Evolutionary conservation across 495 filamentous ascomycete species (phyloP), one percentile per base, ranked within the genome.

Genomic region (Terfezia claveryi): DNA sequence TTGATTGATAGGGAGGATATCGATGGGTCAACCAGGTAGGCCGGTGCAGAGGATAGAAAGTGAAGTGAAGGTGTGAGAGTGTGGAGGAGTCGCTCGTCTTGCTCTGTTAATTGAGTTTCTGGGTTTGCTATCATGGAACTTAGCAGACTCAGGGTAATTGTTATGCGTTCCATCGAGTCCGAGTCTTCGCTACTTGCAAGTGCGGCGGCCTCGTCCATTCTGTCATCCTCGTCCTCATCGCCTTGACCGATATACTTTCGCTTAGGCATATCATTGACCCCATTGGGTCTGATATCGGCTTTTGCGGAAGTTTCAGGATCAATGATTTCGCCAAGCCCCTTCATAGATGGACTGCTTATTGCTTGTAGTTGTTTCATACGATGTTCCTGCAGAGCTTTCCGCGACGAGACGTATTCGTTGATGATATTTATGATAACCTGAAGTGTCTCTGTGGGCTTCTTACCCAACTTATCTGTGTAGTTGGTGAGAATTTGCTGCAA

Each of bases 71-170:
- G 63, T 10, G 58, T 54, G 6, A 66, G 50, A 3, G 62, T 65
- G 27, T 56, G 56, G 17, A 66, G 37, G 10, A 66, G 27, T 10
- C 56, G 52, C 37, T 65, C 58, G 50, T 65, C 63, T n/a, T 32
- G 23, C n/a, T 51, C 49, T 4, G 56, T 62, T 27, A 66, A 50
- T 37, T 66, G 59, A 16, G 60, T 58, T 8, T 55, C 61, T 8
- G 63, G 63, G 10, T 56, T 55, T 4, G 63, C 62, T 14, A 65
- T 32, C 2, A 66, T 55, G 14, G 59, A 56, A 16, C 54, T 60
- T 5, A 66, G 53, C 2, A 66, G 56, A 14, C 59, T 63, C 17
- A 66, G 51, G 16, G 63, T 55, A 56, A 66, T 58, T 49, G 61
- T 55, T 10, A 60, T 41, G 1, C 60, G 64, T 36, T 66, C 57